Evolutionary conservation across 2,329 filamentous ascomycete species (phyloP), one percentile per base, ranked within the genome.

Genomic region (Diaporthe sp.): DNA sequence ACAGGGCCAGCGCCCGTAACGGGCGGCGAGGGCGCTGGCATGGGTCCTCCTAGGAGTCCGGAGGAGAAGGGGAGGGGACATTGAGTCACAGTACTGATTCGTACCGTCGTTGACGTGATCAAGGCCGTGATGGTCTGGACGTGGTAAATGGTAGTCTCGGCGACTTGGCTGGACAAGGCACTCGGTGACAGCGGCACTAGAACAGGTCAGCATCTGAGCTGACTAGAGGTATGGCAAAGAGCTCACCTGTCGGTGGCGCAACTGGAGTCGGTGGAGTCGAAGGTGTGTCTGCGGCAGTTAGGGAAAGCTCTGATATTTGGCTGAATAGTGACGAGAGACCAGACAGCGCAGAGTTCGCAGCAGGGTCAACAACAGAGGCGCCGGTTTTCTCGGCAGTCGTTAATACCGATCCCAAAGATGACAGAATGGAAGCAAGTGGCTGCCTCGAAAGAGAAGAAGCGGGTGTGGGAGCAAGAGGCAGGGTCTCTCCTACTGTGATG

Each of bases 71-170:
- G 31, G 10, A 53, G 13, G 22, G 73, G 57, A 20, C 63, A 75
- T 7, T 57, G 25, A n/a, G 75, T 71, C 39, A 77, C 57, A 37
- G 74, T 55, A 22, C 67, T 74, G 25, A 31, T 73, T 49, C 72
- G 51, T 12, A 61, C 34, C 17, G 53, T 57, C 4, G 75, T 77
- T 28, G 72, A 75, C 28, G 72, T 76, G 22, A 77, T 76, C 55
- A 77, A 31, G 28, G 71, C 74, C 31, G 76, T 77, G 28, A 77
- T 76, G 15, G 76, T 77, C 37, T 72, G 74, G 22, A 76, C 68
- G 20, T 76, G 76, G 72, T 77, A 77, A 31, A 77, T 74, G 25
- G 76, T 77, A 39, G 72, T 76, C 39, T 72, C 49, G 13, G 53
- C 76, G 25, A 58, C 72, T 60, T 70, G 34, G 10, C 34, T 31